A percentile compares a stretch with the other conserved stretches of the same genome.
These are phyloP conservation scores for Cladophialophora yegresii DNA, from an alignment of 2,329 filamentous ascomycete genomes.

Conservation along the genomic window DNA sequence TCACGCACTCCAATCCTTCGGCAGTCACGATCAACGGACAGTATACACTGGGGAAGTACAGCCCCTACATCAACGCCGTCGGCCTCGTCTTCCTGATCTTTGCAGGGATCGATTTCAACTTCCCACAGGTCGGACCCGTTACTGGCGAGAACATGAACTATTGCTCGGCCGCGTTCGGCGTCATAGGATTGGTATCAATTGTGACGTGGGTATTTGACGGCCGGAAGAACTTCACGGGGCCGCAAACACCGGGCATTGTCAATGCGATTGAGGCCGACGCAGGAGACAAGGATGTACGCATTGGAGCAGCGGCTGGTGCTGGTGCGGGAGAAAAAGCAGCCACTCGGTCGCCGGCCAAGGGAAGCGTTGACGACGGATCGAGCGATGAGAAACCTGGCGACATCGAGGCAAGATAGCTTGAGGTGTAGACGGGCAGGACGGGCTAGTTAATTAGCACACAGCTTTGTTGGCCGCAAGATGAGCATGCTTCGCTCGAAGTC, in stretches of 20 bases:
- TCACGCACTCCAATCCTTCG: constrained; percentile 48
- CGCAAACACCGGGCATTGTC: constrained; percentile 22
- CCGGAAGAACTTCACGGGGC: constrained; percentile 38
- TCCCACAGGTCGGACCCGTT: constrained; percentile 56
- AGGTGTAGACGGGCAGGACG: background rate
- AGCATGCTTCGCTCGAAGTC: background rate
- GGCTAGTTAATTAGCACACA: too few relatives aligned
- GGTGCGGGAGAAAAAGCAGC: background rate
- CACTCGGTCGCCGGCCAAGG: background rate
- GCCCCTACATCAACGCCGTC: constrained; percentile 51
- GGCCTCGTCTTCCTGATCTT: constrained; percentile 58
- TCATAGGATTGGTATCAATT: constrained; percentile 53
- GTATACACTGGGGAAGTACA: constrained; percentile 48
- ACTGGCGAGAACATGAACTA: constrained; percentile 56
- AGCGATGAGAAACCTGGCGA: background rate
- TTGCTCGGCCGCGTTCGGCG: constrained; percentile 58
- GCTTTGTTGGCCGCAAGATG: background rate
- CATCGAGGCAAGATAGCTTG: background rate
- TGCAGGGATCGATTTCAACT: constrained; percentile 59
- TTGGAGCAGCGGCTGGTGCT: background rate
- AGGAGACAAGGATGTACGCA: background rate
- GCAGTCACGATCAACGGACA: constrained; percentile 45
- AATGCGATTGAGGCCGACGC: constrained; percentile 15
- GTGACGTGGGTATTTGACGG: constrained; percentile 43
- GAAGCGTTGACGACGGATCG: background rate